These are phyloP conservation scores for Astragalus glycyphyllos DNA, from an alignment of 306 rosid genomes.

Conservation along the genomic window DNA sequence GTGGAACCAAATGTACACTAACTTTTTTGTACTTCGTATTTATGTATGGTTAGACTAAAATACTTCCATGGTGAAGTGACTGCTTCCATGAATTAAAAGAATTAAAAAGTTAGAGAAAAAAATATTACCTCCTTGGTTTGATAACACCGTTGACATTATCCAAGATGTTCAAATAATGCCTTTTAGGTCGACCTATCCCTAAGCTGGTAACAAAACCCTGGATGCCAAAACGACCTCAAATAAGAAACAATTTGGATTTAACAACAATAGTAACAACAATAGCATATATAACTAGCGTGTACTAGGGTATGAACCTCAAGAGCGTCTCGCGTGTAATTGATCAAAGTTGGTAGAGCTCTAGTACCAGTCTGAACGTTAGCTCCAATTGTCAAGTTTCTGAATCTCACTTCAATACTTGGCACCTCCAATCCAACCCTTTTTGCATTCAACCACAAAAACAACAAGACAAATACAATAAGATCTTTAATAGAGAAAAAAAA, in stretches of 20 bases:
- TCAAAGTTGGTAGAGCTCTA: constrained; percentile 78
- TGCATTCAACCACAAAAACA: constrained; percentile 15
- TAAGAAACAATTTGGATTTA: constrained; percentile 15
- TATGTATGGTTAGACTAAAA: too few species aligned
- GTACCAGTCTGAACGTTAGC: constrained; percentile 73
- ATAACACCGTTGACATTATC: constrained; percentile 61
- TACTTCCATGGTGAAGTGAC: not conserved
- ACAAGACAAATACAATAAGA: too few species aligned
- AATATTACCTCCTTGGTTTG: constrained; percentile 71
- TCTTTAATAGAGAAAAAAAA: too few species aligned
- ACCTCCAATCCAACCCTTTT: constrained; percentile 71
- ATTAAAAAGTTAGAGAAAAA: not conserved
- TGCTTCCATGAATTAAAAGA: too few species aligned
- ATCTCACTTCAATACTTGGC: constrained; percentile 72
- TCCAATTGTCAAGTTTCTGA: constrained; percentile 56
- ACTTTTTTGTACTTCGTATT: too few species aligned
- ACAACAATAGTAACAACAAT: not conserved
- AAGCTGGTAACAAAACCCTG: constrained; percentile 57
- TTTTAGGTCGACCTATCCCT: constrained; percentile 53
- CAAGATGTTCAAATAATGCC: constrained; percentile 68
- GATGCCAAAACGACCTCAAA: not conserved
- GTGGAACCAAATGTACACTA: too few species aligned
- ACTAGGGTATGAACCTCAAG: constrained; percentile 56
- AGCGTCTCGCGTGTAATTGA: constrained; percentile 51
- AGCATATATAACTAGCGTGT: not conserved